A percentile compares a stretch with the other conserved stretches of the same genome.
Evolutionary conservation across 495 filamentous ascomycete genomes (phyloP).

Genomic region (Tuber brumale): DNA sequence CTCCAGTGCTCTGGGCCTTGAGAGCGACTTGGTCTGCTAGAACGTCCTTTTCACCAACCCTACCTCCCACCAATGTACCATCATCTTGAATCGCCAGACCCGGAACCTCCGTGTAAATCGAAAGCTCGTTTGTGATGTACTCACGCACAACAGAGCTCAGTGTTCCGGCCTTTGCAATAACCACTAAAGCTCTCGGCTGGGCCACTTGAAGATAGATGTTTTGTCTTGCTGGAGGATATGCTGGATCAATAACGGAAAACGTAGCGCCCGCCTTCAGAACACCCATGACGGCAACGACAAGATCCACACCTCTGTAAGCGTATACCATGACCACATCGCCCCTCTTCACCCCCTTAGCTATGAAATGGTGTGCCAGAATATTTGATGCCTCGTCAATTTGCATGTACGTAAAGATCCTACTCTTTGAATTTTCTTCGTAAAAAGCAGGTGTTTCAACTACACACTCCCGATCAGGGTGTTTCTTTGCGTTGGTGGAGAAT

Average conservation of each 20-base stretch:
- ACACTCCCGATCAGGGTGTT: constrained; percentile 69
- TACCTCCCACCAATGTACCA: constrained; percentile 67
- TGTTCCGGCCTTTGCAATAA: constrained; percentile 69
- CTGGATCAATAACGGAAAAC: constrained; percentile 79
- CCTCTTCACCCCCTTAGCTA: constrained; percentile 61
- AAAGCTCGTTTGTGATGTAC: constrained; percentile 68
- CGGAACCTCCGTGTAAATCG: constrained; percentile 70
- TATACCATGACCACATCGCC: constrained; percentile 95
- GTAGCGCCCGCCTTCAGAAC: constrained; percentile 60
- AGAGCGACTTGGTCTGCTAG: constrained; percentile 51
- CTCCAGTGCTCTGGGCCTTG: constrained; percentile 57
- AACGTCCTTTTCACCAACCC: constrained; percentile 58
- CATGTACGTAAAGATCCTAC: constrained; percentile 71
- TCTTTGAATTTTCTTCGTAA: constrained; percentile 46
- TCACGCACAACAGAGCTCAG: constrained; percentile 59
- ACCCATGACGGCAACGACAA: constrained; percentile 62
- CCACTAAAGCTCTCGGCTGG: constrained; percentile 67
- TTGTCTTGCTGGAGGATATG: constrained; percentile 81
- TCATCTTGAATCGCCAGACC: constrained; percentile 65
- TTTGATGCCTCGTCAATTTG: constrained; percentile 87
- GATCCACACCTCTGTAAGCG: constrained; percentile 70
- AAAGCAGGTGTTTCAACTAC: constrained; percentile 73
- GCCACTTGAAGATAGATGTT: constrained; percentile 88
- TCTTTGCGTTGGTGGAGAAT: constrained; percentile 63
- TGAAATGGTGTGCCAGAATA: constrained; percentile 68